Percentiles rank a stretch among this genome's conserved stretches.
Evolutionary conservation across 805 yeast species (phyloP).

Genomic region (Teunomyces cretensis): DNA sequence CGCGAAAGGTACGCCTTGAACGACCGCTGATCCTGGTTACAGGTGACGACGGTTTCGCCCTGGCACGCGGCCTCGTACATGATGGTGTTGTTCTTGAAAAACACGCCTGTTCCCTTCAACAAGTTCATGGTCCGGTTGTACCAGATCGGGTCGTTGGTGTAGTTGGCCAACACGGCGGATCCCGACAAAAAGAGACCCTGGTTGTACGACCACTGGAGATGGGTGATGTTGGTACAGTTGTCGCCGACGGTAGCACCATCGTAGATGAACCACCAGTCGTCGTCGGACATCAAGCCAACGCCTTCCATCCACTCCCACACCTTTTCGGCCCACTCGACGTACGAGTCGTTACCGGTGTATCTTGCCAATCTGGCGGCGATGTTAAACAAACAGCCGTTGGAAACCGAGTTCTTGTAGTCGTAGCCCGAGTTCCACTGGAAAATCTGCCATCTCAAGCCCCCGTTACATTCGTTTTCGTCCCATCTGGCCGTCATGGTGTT

Average conservation of each 20-base stretch:
- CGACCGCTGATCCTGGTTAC: conserved; percentile 88
- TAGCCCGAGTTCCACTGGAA: conserved; percentile 50
- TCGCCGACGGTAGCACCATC: conserved; percentile 66
- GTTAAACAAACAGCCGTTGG: conserved; percentile 46
- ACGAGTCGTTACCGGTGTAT: conserved; percentile 38
- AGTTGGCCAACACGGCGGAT: conserved; percentile 74
- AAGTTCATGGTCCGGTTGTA: conserved; percentile 54
- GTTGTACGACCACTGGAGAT: conserved; percentile 82
- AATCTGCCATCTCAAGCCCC: conserved; percentile 50
- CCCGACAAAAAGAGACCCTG: conserved; percentile 80
- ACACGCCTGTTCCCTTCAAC: conserved; percentile 53
- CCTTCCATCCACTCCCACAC: conserved; percentile 46
- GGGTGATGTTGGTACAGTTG: conserved; percentile 62
- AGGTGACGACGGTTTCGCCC: conserved; percentile 40
- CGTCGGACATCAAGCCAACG: conserved; percentile 43
- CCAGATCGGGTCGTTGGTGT: conserved; percentile 70
- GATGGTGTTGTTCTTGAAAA: conserved; percentile 49
- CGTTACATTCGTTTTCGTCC: conserved; percentile 38
- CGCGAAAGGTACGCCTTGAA: conserved; percentile 84
- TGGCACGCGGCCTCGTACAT: conserved; percentile 89
- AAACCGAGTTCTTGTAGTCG: conserved; percentile 44
- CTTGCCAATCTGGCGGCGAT: conserved; percentile 46
- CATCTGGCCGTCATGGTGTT: conserved; percentile 47
- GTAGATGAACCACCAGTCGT: conserved; percentile 52
- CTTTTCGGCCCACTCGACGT: conserved; percentile 41